Evolutionary conservation across 345 rosid genomes (phyloP), one percentile per base, ranked within the genome.

Genomic region (Ceriops tagal): DNA sequence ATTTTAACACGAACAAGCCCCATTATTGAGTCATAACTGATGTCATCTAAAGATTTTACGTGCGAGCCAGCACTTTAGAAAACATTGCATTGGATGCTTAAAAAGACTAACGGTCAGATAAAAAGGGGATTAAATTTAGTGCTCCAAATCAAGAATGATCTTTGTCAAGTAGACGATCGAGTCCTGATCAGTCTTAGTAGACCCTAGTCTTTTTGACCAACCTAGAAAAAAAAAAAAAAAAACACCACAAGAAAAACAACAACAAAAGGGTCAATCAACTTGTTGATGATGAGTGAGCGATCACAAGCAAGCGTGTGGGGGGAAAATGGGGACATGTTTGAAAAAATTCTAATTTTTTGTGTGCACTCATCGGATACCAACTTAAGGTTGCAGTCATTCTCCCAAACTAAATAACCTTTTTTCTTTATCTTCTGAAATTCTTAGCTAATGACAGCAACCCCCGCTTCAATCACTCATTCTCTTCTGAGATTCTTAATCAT

Each of bases 331-430:
- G 43, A 61, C 67, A 1, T 43, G 19, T 43, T 37, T n/a, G 30
- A 19, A 52, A 59, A 61, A 63, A 31, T 16, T 53, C 28, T 31
- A 55, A 46, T 62, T 39, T 53, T 80, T 76, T 6, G 65, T 59
- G 70, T 76, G 58, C 70, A 76, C 73, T 69, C 75, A 62, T 73
- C 28, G 20, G 73, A 80, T 49, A 10, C 56, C 53, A n/a, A n/a
- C 34, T 13, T 11, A 24, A 19, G 57, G 68, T 32, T 22, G 20
- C 39, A 21, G 56, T 53, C 31, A 63, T 43, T 56, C 43, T 64
- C 47, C 31, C 64, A 71, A 71, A 20, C 16, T 56, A 28, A 16
- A 56, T 10, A 56, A 24, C 26, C 28, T 21, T 21, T 56, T 15
- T 9, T 5, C 58, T 22, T 3, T 22, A 15, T 53, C 37, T 55